A percentile compares a stretch with the other conserved stretches of the same genome.
Evolutionary conservation across 306 rosid genomes (phyloP).

Genomic region (peach (Prunus persica)): DNA sequence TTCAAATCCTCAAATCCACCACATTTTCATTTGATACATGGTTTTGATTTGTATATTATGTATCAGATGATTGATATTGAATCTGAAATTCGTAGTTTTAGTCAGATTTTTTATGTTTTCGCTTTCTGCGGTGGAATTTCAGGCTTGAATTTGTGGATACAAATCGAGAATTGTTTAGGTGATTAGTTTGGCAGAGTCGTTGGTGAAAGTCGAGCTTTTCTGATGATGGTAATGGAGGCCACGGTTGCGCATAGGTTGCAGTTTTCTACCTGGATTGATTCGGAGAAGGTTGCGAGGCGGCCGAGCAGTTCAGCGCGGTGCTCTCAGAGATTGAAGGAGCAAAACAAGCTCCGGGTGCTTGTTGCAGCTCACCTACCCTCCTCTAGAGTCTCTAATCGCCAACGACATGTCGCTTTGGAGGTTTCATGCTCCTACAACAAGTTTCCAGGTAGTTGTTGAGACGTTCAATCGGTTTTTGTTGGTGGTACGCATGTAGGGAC

Average conservation of each 20-base stretch:
- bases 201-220: not conserved
- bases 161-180: not conserved
- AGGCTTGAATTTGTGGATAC: not conserved
- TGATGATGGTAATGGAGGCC: slow-evolving; percentile 50
- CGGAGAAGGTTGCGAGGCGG: slow-evolving; percentile 32
- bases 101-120: not conserved
- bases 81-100: not conserved
- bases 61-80: not conserved
- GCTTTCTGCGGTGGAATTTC: not conserved
- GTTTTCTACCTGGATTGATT: slow-evolving; percentile 40
- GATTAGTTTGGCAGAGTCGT: not conserved
- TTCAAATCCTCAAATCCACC: not conserved
- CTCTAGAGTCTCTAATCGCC: slow-evolving; percentile 28
- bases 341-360: slow-evolving; percentile 29
- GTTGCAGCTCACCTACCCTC: slow-evolving; percentile 37
- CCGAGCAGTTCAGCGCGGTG: slow-evolving; percentile 31
- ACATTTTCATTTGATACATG: too few relatives aligned
- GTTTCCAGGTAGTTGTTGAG: slow-evolving; percentile 51
- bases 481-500: too few relatives aligned
- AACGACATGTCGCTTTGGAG: slow-evolving; percentile 32
- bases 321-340: slow-evolving; percentile 32
- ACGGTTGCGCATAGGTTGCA: slow-evolving; percentile 38
- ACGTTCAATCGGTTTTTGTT: not conserved
- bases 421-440: slow-evolving; percentile 54
- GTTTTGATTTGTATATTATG: not conserved